phyloP scores from a whole-genome alignment of 2,329 filamentous ascomycete species.

The Trichoderma sp. region DNA sequence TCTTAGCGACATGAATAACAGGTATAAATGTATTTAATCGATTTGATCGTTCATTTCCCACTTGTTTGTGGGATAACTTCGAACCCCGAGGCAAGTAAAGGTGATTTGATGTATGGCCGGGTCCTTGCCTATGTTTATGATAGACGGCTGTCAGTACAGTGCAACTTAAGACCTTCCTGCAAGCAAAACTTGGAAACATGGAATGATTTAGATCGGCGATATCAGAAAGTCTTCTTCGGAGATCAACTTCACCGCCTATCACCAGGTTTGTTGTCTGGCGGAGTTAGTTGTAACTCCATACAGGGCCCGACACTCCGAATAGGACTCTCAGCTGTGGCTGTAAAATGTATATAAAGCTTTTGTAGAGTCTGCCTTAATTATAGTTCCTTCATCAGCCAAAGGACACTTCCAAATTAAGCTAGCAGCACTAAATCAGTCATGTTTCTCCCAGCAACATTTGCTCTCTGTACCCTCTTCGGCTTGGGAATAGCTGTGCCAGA shows the following conservation, averaged over 20 bases:
- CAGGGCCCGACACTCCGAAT: not conserved
- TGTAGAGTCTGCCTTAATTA: not conserved
- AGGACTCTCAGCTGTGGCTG: not conserved
- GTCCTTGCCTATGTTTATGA: not conserved
- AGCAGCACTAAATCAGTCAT: not conserved
- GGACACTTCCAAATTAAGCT: not conserved
- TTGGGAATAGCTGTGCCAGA: not conserved
- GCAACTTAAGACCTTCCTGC: not conserved
- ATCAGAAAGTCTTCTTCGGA: not conserved
- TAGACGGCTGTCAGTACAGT: not conserved
- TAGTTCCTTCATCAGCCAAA: not conserved
- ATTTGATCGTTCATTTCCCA: too few species aligned
- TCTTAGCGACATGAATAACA: too few species aligned
- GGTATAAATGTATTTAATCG: too few species aligned
- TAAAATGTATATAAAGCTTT: not conserved
- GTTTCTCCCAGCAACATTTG: not conserved
- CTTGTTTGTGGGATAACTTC: not conserved
- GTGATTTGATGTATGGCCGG: not conserved
- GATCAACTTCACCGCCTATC: not conserved
- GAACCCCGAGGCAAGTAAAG: not conserved
- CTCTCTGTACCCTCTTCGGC: not conserved
- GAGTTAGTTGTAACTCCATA: not conserved
- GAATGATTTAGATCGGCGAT: not conserved
- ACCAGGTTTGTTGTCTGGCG: not conserved
- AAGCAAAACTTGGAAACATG: not conserved